Evolutionary conservation across 2,329 filamentous ascomycete genomes (phyloP), one percentile per base, ranked within the genome.

Genomic region (Calcarisporium arbuscula): DNA sequence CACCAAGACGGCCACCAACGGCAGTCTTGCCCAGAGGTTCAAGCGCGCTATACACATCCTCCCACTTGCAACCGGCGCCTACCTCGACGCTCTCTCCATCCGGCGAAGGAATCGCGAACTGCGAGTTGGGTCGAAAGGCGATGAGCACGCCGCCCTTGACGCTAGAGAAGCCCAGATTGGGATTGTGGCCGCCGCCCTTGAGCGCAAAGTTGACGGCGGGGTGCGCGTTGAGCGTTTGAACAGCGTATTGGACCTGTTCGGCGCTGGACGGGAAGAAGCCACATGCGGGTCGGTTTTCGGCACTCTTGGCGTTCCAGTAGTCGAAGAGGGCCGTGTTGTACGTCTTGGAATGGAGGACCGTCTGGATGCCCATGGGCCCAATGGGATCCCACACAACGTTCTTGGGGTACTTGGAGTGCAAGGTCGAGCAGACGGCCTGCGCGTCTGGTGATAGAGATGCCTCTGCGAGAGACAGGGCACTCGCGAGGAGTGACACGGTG

Each of bases 181-280:
- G 67, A 37, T 69, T 72, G 52, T 79, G 74, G 1, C 74, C 75
- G 19, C 74, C 74, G 7, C 68, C 69, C 44, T 73, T 71, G 44
- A 74, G 53, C 6, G 74, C 72, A 42, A 79, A 79, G 4, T 50
- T 53, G 35, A 68, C 68, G 23, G 62, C 57, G 1, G 38, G 35
- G 27, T 63, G 63, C 21, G 63, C 52, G 7, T 59, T 61, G 10
- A 79, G 60, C 19, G 69, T 58, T 18, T 60, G 62, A 30, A 80
- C 60, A n/a, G 74, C 62, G 8, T 61, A 58, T 0, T 71, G 61
- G 23, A 79, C 70, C 46, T 79, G 70, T 12, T 64, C 53, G 1
- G 64, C 57, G 21, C 60, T 70, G 10, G 57, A 57, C 3, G 72
- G 70, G 27, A 61, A 59, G 30, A 70, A 55, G 34, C 68, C 67